phyloP scores from a whole-genome alignment of 2,329 filamentous ascomycete genomes.

The Diplodia seriata region DNA sequence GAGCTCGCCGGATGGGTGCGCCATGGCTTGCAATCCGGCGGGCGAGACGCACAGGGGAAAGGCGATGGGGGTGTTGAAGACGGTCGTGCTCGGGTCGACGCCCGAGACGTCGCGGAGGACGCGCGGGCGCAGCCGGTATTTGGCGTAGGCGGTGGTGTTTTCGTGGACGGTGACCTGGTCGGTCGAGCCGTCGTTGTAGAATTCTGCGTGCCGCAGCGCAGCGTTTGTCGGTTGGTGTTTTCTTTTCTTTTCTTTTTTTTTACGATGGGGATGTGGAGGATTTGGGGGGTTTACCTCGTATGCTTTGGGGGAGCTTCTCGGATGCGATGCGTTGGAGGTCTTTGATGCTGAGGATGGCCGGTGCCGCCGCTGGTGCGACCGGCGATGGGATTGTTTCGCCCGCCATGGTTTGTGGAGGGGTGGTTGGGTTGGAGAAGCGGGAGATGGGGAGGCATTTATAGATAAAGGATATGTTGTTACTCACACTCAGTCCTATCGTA shows the following conservation, averaged over 20 bases:
- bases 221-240: too few relatives aligned
- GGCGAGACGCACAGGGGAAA: conserved; percentile 53
- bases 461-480: too few relatives aligned
- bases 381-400: background rate
- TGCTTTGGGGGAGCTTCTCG: conserved; percentile 34
- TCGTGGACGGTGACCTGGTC: conserved; percentile 39
- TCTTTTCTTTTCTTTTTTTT: too few relatives aligned
- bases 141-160: conserved; percentile 42
- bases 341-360: conserved; percentile 42
- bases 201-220: conserved; percentile 36
- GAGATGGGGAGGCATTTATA: too few relatives aligned
- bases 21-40: conserved; percentile 53
- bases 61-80: conserved; percentile 43
- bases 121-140: conserved; percentile 43
- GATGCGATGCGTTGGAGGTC: conserved; percentile 46
- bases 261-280: background rate
- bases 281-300: conserved; percentile 27
- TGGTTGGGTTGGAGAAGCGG: background rate
- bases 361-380: background rate
- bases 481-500: too few relatives aligned
- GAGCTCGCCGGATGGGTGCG: conserved; percentile 53
- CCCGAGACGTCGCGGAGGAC: conserved; percentile 50
- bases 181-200: conserved; percentile 42
- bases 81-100: conserved; percentile 46
- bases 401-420: background rate